Evolutionary conservation across 345 rosid species (phyloP).

Genomic region (Dovyalis caffra): DNA sequence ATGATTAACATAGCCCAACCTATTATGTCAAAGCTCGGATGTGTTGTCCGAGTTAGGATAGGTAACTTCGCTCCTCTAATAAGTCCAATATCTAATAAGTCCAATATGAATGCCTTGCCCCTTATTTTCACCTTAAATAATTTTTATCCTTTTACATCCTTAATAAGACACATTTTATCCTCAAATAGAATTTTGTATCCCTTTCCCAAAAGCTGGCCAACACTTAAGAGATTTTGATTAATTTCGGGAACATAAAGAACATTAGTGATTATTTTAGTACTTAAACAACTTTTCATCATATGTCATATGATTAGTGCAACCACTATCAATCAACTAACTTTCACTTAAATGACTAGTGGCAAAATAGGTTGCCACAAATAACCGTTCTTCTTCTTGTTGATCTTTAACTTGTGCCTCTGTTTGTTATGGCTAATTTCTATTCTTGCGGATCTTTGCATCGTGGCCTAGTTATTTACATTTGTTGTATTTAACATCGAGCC

Average conservation of each 20-base stretch:
- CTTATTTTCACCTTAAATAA: too few relatives aligned
- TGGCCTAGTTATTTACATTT: too few relatives aligned
- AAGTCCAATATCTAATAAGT: too few relatives aligned
- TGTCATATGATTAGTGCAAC: background rate
- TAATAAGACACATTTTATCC: too few relatives aligned
- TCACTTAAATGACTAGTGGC: background rate
- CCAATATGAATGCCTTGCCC: too few relatives aligned
- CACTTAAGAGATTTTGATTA: background rate
- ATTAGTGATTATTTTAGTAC: background rate
- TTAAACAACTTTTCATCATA: background rate
- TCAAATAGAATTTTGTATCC: background rate
- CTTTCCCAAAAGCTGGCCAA: background rate
- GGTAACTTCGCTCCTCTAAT: too few relatives aligned
- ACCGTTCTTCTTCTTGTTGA: background rate
- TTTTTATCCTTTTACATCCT: too few relatives aligned
- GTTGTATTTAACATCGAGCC: too few relatives aligned
- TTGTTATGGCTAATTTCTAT: background rate
- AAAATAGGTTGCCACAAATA: background rate
- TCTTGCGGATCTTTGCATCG: background rate
- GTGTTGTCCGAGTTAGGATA: too few relatives aligned
- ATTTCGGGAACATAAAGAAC: background rate
- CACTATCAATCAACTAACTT: background rate
- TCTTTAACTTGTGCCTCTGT: background rate
- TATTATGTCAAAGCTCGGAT: too few relatives aligned
- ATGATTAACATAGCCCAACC: too few relatives aligned